A percentile compares a stretch with the other conserved stretches of the same genome.
Evolutionary conservation across 2,329 filamentous ascomycete genomes (phyloP).

Genomic region (Cytospora piceae): DNA sequence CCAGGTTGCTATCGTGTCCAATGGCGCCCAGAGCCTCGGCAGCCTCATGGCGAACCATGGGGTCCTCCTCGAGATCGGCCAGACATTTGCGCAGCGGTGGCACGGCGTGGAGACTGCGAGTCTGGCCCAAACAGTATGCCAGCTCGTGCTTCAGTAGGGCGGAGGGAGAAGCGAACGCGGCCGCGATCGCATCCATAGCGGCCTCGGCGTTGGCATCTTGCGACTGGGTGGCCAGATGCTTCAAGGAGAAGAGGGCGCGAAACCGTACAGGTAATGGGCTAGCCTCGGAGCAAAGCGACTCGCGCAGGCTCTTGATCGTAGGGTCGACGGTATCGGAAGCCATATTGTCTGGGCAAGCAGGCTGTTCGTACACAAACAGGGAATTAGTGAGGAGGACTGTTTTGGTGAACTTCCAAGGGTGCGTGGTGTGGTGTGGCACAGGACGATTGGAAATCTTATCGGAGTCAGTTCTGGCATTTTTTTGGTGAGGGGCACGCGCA

Average conservation of each 20-base stretch:
- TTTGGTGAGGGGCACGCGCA: constrained; percentile 7
- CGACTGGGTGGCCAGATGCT: constrained; percentile 78
- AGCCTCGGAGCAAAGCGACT: constrained; percentile 77
- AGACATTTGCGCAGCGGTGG: constrained; percentile 74
- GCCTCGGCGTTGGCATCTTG: constrained; percentile 63
- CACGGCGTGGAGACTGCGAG: constrained; percentile 74
- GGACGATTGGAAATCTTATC: constrained; percentile 18
- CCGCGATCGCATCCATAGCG: constrained; percentile 81
- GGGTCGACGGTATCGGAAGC: constrained; percentile 36
- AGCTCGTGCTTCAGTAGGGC: constrained; percentile 95
- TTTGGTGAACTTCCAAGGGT: not conserved
- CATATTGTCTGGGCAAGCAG: constrained; percentile 30
- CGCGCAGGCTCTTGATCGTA: constrained; percentile 67
- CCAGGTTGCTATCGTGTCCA: constrained; percentile 73
- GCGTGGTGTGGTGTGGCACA: constrained; percentile 1
- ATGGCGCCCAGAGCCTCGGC: constrained; percentile 92
- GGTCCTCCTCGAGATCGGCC: constrained; percentile 78
- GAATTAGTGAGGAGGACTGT: not conserved
- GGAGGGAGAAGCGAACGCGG: constrained; percentile 81
- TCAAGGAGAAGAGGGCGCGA: constrained; percentile 95
- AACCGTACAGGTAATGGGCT: constrained; percentile 87
- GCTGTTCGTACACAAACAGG: not conserved
- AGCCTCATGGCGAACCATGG: constrained; percentile 96
- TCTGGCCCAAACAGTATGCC: constrained; percentile 95
- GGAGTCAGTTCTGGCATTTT: not conserved